phyloP scores from a whole-genome alignment of 2,329 filamentous ascomycete genomes.

The Botrytis deweyae region DNA sequence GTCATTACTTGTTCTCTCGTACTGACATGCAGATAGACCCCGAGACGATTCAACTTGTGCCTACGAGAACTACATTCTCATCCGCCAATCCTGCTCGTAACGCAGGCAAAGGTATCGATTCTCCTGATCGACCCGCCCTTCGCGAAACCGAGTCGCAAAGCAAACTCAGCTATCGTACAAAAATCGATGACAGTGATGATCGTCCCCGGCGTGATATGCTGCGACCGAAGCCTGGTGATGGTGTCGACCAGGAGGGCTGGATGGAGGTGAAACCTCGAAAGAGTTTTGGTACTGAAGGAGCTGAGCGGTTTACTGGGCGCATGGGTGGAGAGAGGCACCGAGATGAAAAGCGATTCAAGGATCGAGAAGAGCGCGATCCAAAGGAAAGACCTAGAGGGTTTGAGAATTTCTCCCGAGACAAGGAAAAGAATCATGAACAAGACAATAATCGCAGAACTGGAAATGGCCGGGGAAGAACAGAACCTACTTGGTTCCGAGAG shows the following conservation, averaged over 20 bases:
- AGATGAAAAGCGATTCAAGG: constrained; percentile 44
- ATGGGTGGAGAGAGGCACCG: constrained; percentile 54
- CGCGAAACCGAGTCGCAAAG: constrained; percentile 55
- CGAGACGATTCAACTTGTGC: constrained; percentile 84
- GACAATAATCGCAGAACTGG: constrained; percentile 61
- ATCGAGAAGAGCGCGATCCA: constrained; percentile 57
- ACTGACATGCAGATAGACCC: constrained; percentile 48
- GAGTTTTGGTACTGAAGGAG: constrained; percentile 70
- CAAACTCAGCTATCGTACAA: constrained; percentile 59
- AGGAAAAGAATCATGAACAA: constrained; percentile 49
- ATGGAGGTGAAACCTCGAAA: constrained; percentile 71
- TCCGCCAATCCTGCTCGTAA: constrained; percentile 64
- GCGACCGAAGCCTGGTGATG: constrained; percentile 52
- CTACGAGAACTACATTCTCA: constrained; percentile 78
- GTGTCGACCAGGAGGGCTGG: constrained; percentile 70
- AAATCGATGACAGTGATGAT: constrained; percentile 53
- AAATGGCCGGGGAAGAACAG: constrained; percentile 62
- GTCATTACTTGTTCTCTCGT: constrained; percentile 26
- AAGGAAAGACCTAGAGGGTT: constrained; percentile 51
- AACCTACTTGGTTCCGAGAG: constrained; percentile 69
- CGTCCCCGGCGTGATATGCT: constrained; percentile 48
- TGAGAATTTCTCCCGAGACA: constrained; percentile 51
- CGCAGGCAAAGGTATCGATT: constrained; percentile 42
- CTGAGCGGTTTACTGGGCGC: constrained; percentile 67
- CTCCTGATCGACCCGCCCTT: constrained; percentile 46